Conservation (phyloP, 345 rosid species). For the Bruguiera parviflora region DNA sequence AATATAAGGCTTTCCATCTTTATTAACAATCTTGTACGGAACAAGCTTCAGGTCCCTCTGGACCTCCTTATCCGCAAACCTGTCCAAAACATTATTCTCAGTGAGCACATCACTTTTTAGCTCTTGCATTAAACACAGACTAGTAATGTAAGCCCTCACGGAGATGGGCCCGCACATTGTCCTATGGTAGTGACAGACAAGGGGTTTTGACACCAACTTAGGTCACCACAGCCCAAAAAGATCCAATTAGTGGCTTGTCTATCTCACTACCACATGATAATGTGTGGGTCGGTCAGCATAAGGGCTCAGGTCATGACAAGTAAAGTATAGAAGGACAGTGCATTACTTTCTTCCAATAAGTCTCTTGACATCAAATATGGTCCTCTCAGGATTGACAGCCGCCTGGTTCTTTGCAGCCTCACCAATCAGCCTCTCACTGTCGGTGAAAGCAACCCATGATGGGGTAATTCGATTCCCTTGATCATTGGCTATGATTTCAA, state of each 20-base stretch:
- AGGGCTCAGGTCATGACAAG: too few relatives aligned
- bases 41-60: conserved; percentile 89
- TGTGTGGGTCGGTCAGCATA: too few relatives aligned
- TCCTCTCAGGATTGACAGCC: conserved; percentile 80
- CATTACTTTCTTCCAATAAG: conserved; percentile 91
- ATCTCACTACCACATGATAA: too few relatives aligned
- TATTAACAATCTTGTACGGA: conserved; percentile 88
- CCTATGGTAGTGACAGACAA: too few relatives aligned
- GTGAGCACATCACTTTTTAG: background rate
- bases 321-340: conserved; percentile 3
- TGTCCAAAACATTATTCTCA: conserved; percentile 24
- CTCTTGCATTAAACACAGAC: background rate
- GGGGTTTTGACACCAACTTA: too few relatives aligned
- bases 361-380: conserved; percentile 88
- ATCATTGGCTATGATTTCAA: conserved; percentile 95
- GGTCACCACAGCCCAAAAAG: too few relatives aligned
- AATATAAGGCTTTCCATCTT: conserved; percentile 92
- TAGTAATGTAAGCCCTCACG: background rate
- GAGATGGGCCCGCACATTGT: too few relatives aligned
- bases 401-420: conserved; percentile 99
- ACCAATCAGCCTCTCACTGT: conserved; percentile 85
- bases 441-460: conserved; percentile 96
- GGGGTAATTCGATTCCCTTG: conserved; percentile 99
- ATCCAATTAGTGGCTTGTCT: too few relatives aligned
- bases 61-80: conserved; percentile 91